These are phyloP conservation scores for Pestalotiopsis sp. DNA, from an alignment of 2,329 filamentous ascomycete genomes.

Conservation along the genomic window DNA sequence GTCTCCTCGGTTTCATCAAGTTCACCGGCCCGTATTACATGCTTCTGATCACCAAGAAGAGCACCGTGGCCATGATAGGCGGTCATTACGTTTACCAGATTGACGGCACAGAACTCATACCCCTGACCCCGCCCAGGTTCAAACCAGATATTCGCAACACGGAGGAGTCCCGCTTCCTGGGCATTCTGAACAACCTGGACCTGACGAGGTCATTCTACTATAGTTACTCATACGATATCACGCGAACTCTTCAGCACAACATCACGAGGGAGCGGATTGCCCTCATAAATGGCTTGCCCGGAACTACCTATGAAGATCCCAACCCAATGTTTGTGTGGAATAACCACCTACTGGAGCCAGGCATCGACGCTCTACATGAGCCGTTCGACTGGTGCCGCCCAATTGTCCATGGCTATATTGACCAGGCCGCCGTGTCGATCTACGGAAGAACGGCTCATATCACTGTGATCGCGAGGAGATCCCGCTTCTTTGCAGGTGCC, in stretches of 20 bases:
- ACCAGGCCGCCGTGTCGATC: slow-evolving; percentile 83
- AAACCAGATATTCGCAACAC: slow-evolving; percentile 79
- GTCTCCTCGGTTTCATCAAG: slow-evolving; percentile 89
- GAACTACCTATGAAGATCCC: slow-evolving; percentile 65
- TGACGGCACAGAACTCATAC: slow-evolving; percentile 89
- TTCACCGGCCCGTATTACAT: slow-evolving; percentile 98
- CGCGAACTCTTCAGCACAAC: slow-evolving; percentile 88
- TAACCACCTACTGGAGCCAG: slow-evolving; percentile 81
- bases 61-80: slow-evolving; percentile 92
- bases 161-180: slow-evolving; percentile 87
- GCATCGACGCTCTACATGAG: slow-evolving; percentile 69
- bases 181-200: slow-evolving; percentile 89
- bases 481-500: slow-evolving; percentile 90
- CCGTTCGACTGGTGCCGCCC: slow-evolving; percentile 96
- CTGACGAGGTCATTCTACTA: slow-evolving; percentile 94
- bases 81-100: slow-evolving; percentile 96
- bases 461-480: slow-evolving; percentile 89
- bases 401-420: slow-evolving; percentile 94
- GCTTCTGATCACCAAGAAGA: slow-evolving; percentile 93
- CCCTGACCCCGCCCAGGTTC: slow-evolving; percentile 76
- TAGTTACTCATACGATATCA: slow-evolving; percentile 97
- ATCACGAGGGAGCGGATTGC: slow-evolving; percentile 79
- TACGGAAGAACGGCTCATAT: slow-evolving; percentile 91
- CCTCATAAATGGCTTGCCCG: slow-evolving; percentile 65
- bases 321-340: slow-evolving; percentile 99